Percentiles rank a stretch among this genome's conserved stretches.
These are phyloP conservation scores for Ceratocystis lukuohia DNA, from an alignment of 2,329 filamentous ascomycete species.

Conservation along the genomic window DNA sequence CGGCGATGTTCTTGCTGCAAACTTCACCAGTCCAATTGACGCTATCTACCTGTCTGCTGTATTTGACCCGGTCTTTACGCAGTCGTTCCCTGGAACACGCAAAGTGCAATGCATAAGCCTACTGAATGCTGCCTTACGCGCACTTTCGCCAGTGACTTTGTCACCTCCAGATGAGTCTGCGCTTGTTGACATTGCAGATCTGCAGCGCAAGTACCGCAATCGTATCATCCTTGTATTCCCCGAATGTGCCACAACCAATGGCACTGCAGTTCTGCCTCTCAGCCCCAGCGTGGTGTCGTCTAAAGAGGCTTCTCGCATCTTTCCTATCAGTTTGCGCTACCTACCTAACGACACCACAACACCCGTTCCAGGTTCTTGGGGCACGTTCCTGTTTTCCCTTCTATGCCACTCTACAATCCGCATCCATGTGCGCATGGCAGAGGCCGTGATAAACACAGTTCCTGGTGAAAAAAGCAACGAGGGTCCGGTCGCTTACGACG, in stretches of 20 bases:
- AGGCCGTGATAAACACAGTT: slow-evolving; percentile 46
- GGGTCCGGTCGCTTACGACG: slow-evolving; percentile 35
- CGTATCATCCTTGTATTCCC: slow-evolving; percentile 79
- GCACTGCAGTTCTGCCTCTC: slow-evolving; percentile 73
- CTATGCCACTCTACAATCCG: slow-evolving; percentile 75
- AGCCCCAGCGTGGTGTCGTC: slow-evolving; percentile 62
- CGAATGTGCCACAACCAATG: slow-evolving; percentile 89
- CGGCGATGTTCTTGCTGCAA: slow-evolving; percentile 73
- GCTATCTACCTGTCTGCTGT: slow-evolving; percentile 87
- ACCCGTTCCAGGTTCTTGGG: slow-evolving; percentile 62
- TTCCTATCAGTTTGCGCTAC: slow-evolving; percentile 82
- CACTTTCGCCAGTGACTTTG: slow-evolving; percentile 48
- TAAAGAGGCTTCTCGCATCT: slow-evolving; percentile 59
- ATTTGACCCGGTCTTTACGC: slow-evolving; percentile 89
- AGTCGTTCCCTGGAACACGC: slow-evolving; percentile 62
- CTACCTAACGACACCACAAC: slow-evolving; percentile 82
- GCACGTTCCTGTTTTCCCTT: slow-evolving; percentile 70
- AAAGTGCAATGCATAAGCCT: slow-evolving; percentile 67
- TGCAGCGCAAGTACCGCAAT: slow-evolving; percentile 55
- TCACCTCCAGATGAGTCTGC: slow-evolving; percentile 33
- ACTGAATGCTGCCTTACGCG: slow-evolving; percentile 57
- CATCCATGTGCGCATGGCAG: slow-evolving; percentile 81
- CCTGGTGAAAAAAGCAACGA: slow-evolving; percentile 27
- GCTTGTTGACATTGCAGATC: slow-evolving; percentile 47
- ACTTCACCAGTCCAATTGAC: slow-evolving; percentile 86